A percentile compares a stretch with the other conserved stretches of the same genome.
Conservation (phyloP, 495 filamentous ascomycete species). For the Daldinia vernicosa region DNA sequence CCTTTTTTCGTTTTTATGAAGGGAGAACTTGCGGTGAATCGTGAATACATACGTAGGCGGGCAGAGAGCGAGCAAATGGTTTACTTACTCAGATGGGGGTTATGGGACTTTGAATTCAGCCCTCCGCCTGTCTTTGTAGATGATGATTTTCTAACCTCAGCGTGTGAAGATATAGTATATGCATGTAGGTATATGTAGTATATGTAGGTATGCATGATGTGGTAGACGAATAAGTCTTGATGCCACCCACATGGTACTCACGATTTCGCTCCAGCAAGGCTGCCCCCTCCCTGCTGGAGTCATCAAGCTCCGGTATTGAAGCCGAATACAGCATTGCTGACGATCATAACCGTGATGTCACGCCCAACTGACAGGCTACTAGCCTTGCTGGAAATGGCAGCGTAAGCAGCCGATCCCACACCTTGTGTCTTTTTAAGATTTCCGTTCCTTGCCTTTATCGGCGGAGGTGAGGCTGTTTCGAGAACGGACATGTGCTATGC, state of each 20-base stretch:
- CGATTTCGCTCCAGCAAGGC: slow-evolving; percentile 28
- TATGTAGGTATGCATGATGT: slow-evolving; percentile 12
- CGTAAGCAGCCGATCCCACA: slow-evolving; percentile 39
- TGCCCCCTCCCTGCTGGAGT: slow-evolving; percentile 20
- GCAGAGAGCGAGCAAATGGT: background rate
- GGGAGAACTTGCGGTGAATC: slow-evolving; percentile 34
- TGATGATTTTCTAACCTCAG: slow-evolving; percentile 21
- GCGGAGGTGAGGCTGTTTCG: slow-evolving; percentile 31
- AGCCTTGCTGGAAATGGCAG: slow-evolving; percentile 34
- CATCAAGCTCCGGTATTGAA: slow-evolving; percentile 29
- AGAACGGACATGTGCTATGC: slow-evolving; percentile 29
- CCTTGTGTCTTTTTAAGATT: slow-evolving; percentile 29
- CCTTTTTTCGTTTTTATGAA: background rate
- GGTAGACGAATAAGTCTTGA: slow-evolving; percentile 17
- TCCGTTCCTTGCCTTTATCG: slow-evolving; percentile 32
- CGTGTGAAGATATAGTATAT: slow-evolving; percentile 7
- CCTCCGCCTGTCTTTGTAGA: slow-evolving; percentile 12
- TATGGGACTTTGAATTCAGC: slow-evolving; percentile 24
- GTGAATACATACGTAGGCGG: background rate
- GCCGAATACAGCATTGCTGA: slow-evolving; percentile 38
- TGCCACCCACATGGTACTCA: slow-evolving; percentile 23
- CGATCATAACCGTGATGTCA: slow-evolving; percentile 29
- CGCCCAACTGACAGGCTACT: slow-evolving; percentile 30
- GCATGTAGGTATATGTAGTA: slow-evolving; percentile 1
- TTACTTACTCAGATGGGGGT: slow-evolving; percentile 7